phyloP scores from a whole-genome alignment of 176 grass and related monocot genomes.

The Juncus effusus region DNA sequence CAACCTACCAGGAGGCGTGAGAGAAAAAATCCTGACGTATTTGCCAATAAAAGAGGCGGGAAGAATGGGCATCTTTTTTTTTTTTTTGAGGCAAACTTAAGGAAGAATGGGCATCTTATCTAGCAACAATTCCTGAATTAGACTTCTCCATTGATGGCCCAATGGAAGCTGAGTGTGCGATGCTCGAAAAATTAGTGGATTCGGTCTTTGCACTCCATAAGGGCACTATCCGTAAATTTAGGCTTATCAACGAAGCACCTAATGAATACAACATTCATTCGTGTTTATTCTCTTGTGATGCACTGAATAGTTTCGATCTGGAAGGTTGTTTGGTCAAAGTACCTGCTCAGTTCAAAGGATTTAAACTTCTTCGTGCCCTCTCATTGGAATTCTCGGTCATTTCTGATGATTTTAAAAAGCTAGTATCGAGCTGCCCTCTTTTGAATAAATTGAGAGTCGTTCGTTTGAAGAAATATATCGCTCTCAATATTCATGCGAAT shows the following conservation, averaged over 20 bases:
- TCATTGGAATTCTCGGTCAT: neutral
- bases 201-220: neutral
- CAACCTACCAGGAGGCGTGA: too few relatives aligned
- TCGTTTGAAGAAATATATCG: neutral
- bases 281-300: neutral
- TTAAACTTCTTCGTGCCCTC: neutral
- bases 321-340: neutral
- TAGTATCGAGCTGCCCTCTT: neutral
- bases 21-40: too few relatives aligned
- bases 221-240: neutral
- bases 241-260: neutral
- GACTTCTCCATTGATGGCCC: neutral
- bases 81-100: too few relatives aligned
- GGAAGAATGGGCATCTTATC: conserved; percentile 15
- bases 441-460: neutral
- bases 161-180: neutral
- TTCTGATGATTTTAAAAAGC: neutral
- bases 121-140: neutral
- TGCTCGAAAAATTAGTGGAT: conserved; percentile 3
- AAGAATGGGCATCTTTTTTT: too few relatives aligned
- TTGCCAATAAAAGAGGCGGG: too few relatives aligned
- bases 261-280: neutral
- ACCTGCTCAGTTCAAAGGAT: neutral
- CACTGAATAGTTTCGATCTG: neutral
- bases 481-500: neutral